Percentiles rank a stretch among this genome's conserved stretches.
phyloP scores from a whole-genome alignment of 768 basidiomycete species.

The Mrakia hoshinonis region DNA sequence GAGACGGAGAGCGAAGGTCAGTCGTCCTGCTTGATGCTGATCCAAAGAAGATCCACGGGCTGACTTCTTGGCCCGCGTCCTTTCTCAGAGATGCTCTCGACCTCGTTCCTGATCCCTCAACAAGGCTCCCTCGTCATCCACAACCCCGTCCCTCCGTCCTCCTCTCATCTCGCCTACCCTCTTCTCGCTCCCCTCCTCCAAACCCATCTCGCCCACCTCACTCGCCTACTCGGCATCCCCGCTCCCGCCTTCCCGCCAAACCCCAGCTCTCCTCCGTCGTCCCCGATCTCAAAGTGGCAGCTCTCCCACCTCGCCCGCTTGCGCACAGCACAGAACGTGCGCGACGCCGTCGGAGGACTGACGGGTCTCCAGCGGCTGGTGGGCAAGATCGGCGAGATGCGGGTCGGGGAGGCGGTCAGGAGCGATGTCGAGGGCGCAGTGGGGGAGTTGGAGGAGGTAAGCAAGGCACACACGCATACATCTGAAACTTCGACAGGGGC shows the following conservation, averaged over 20 bases:
- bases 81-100: constrained; percentile 46
- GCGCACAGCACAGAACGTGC: constrained; percentile 60
- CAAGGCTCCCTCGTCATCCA: constrained; percentile 82
- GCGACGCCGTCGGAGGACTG: constrained; percentile 63
- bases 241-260: constrained; percentile 28
- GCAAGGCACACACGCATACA: no score
- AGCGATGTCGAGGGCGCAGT: constrained; percentile 64
- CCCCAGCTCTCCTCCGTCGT: not conserved
- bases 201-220: constrained; percentile 62
- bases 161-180: constrained; percentile 1
- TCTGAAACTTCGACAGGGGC: no score
- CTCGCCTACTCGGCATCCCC: constrained; percentile 72
- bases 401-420: constrained; percentile 67
- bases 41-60: no score
- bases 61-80: not conserved
- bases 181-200: constrained; percentile 43
- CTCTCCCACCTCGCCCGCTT: constrained; percentile 42
- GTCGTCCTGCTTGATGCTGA: no score
- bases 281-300: not conserved
- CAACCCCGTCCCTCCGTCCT: constrained; percentile 45
- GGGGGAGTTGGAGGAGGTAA: constrained; percentile 62
- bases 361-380: constrained; percentile 75
- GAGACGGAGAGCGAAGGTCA: constrained; percentile 51
- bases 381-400: constrained; percentile 82
- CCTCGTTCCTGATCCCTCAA: constrained; percentile 81